These are phyloP conservation scores for Camelina laxa DNA, from an alignment of 345 rosid genomes.

Conservation along the genomic window DNA sequence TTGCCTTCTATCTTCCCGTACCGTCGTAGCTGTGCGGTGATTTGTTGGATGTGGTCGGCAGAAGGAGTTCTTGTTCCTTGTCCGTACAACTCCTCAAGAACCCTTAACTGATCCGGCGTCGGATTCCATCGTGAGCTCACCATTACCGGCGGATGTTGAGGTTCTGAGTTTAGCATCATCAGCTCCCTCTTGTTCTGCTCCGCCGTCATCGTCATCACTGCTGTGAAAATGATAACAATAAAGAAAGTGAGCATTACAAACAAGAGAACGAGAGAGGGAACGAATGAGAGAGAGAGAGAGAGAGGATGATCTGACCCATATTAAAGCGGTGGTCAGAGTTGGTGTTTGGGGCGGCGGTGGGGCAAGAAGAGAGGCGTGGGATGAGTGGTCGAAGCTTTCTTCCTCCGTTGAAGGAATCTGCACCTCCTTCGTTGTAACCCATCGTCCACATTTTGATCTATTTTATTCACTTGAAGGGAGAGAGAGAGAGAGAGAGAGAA, in stretches of 20 bases:
- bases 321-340: constrained; percentile 67
- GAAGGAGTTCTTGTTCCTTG: constrained; percentile 91
- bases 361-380: constrained; percentile 63
- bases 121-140: constrained; percentile 97
- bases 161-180: constrained; percentile 54
- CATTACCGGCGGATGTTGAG: constrained; percentile 47
- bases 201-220: constrained; percentile 45
- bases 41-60: constrained; percentile 90
- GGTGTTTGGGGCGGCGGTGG: constrained; percentile 53
- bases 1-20: constrained; percentile 97
- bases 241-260: constrained; percentile 18
- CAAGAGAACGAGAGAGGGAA: background rate
- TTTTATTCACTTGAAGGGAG: background rate
- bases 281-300: background rate
- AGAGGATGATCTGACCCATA: constrained; percentile 35
- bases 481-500: background rate
- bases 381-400: constrained; percentile 83
- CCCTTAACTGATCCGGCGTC: constrained; percentile 83
- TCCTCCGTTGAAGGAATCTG: constrained; percentile 65
- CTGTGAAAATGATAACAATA: constrained; percentile 9
- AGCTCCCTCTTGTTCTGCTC: constrained; percentile 76
- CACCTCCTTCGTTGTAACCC: constrained; percentile 79
- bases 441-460: constrained; percentile 78
- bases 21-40: constrained; percentile 79
- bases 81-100: constrained; percentile 82